Evolutionary conservation across 768 basidiomycete genomes (phyloP), one percentile per base, ranked within the genome.

Genomic region (Pholiota microspora): DNA sequence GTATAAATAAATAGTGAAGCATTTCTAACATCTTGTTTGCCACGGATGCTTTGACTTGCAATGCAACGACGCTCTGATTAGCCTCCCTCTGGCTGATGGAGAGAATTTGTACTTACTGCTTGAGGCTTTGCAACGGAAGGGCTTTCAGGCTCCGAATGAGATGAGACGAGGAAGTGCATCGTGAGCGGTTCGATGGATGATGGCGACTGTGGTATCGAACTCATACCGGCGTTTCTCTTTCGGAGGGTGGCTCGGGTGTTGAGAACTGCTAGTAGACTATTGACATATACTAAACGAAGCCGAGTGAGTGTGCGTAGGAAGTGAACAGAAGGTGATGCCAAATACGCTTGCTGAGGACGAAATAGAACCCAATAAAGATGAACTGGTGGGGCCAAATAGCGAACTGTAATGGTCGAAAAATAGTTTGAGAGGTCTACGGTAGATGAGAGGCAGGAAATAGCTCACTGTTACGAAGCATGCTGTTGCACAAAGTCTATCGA

Each of bases 251-350:
- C 64, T 24, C 69, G 62, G 3, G 65, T 62, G 49, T 72, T 71
- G 18, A 71, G 64, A 4, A 68, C 65, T 15, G 71, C 70, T 15
- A 72, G 61, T 21, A 72, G 59, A 57, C 69, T 72, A 62, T 72
- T 71, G 42, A 72, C 35, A 23, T 8, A 36, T 36, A 36, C 8
- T 42, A 2, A 38, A 18, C 36, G 4, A 38, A 15, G 13, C 9
- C n/a, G 36, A 38, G 36, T 15, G 36, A 38, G 21, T 38, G 7
- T 15, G n/a, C 7, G 4, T 7, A 38, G 3, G 36, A 18, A 2
- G 36, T 38, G 2, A n/a, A 4, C 35, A 36, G 13, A 36, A 15
- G 4, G n/a, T 7, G 6, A 36, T 36, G 4, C 8, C 6, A 36
- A 8, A 8, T 36, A 64, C 66, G 50, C 54, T 67, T 67, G 50